Conservation (phyloP, 2,329 filamentous ascomycete species). For the Daldinia sp. region DNA sequence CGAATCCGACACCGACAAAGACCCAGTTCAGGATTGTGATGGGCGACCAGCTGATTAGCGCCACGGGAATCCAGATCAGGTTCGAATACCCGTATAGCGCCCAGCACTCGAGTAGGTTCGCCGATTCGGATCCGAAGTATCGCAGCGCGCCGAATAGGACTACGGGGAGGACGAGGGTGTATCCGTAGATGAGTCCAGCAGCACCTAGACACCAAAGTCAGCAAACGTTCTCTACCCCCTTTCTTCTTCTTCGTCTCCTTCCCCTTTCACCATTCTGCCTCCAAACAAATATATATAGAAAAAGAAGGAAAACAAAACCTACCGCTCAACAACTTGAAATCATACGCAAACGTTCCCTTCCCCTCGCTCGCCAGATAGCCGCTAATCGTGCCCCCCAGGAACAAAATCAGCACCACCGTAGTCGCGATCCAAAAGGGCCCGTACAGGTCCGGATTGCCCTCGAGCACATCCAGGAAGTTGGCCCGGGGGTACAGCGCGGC, state of each 20-base stretch:
- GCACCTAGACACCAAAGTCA: constrained; percentile 63
- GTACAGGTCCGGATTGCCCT: constrained; percentile 96
- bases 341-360: constrained; percentile 84
- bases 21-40: constrained; percentile 89
- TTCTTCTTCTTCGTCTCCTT: neutral
- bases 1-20: constrained; percentile 88
- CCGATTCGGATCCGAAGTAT: constrained; percentile 94
- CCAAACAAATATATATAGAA: neutral
- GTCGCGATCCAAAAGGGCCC: constrained; percentile 99
- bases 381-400: constrained; percentile 93
- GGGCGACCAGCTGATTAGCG: constrained; percentile 88
- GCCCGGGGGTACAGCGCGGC: constrained; percentile 88
- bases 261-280: neutral
- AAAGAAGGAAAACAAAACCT: constrained; percentile 44
- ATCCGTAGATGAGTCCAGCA: constrained; percentile 93
- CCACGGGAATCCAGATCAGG: constrained; percentile 95
- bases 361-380: constrained; percentile 79
- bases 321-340: constrained; percentile 89
- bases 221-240: neutral
- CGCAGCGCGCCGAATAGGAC: constrained; percentile 86
- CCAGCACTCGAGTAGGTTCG: constrained; percentile 94
- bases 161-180: constrained; percentile 86
- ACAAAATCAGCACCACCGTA: constrained; percentile 93
- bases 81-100: constrained; percentile 96
- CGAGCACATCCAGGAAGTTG: constrained; percentile 96